Base-by-base conservation (phyloP, 75 land plant genomes). In the Selaginella moellendorffii region DNA sequence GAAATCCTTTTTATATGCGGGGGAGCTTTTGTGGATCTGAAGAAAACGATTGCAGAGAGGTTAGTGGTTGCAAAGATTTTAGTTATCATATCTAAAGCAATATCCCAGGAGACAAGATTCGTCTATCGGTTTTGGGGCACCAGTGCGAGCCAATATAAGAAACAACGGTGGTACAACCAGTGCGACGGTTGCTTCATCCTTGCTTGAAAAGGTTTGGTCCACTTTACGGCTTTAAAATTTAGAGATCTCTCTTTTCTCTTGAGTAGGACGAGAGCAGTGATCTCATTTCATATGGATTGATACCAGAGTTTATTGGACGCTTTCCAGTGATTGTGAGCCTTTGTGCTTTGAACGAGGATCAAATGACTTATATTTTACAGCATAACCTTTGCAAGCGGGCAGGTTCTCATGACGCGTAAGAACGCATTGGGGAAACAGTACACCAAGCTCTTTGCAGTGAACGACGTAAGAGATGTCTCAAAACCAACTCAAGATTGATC, bases 1-100 rank as follows among this genome's bases (percentile, higher is more conserved):
- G 87, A 86, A 68, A 86, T 86, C 68, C 79, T 86, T 8, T 86
- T 86, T 62, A 84, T 86, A 54, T 86, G 90, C 71, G 90, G 90
- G 2, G 91, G 91, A 63, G 91, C 91, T 58, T 87, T 87, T 73
- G 79, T 87, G 31, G 88, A 84, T 63, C 74, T 86, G 53, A 87
- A 86, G 46, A 86, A 86, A 64, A 86, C 90, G 1, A 81, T 86
- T 53, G 86, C 90, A 59, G 90, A 86, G 64, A 86, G 90, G 90
- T 84, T 56, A n/a, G n/a, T n/a, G n/a, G n/a, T n/a, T n/a, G n/a
- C n/a, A n/a, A n/a, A n/a, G n/a, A n/a, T n/a, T n/a, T n/a, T n/a
- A n/a, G n/a, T n/a, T n/a, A n/a, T n/a, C n/a, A n/a, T n/a, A n/a
- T n/a, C n/a, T n/a, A n/a, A n/a, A n/a, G 18, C 1, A 18, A 1